Evolutionary conservation across 2,329 filamentous ascomycete genomes (phyloP).

Genomic region (Xylaria sp.): DNA sequence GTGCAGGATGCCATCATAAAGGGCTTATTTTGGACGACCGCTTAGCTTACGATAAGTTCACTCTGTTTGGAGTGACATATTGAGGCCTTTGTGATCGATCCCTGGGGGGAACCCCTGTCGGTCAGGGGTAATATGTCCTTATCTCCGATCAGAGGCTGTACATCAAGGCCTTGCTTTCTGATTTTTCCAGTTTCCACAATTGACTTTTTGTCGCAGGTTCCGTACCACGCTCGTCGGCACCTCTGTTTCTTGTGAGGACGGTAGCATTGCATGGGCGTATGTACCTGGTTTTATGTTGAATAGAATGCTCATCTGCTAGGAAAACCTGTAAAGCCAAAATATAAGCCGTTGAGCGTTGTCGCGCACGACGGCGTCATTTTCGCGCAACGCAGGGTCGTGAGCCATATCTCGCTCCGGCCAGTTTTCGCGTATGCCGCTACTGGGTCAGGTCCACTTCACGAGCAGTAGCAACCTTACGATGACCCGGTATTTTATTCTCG

Average conservation of each 20-base stretch:
- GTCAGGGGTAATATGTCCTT: background rate
- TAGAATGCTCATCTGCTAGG: background rate
- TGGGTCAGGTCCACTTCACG: slow-evolving; percentile 4
- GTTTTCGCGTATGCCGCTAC: background rate
- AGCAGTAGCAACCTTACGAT: background rate
- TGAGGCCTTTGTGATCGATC: background rate
- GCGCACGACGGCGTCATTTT: too few relatives aligned
- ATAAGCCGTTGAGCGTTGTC: too few relatives aligned
- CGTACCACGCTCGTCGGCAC: too few relatives aligned
- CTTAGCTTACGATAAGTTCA: background rate
- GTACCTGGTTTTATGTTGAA: background rate
- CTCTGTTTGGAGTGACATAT: background rate
- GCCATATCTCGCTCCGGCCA: background rate
- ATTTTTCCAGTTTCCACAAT: background rate
- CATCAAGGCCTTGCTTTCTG: background rate
- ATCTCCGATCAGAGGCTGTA: background rate
- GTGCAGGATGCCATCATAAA: background rate
- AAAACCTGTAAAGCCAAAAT: background rate
- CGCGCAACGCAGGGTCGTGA: background rate
- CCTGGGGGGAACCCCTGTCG: background rate
- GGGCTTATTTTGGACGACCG: background rate
- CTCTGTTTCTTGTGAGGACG: too few relatives aligned
- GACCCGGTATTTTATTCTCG: background rate
- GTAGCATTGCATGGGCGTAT: too few relatives aligned
- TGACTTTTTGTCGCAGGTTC: background rate